Base-by-base conservation (phyloP, 1,284 basidiomycete species). In the Apiotrichum brassicae region DNA sequence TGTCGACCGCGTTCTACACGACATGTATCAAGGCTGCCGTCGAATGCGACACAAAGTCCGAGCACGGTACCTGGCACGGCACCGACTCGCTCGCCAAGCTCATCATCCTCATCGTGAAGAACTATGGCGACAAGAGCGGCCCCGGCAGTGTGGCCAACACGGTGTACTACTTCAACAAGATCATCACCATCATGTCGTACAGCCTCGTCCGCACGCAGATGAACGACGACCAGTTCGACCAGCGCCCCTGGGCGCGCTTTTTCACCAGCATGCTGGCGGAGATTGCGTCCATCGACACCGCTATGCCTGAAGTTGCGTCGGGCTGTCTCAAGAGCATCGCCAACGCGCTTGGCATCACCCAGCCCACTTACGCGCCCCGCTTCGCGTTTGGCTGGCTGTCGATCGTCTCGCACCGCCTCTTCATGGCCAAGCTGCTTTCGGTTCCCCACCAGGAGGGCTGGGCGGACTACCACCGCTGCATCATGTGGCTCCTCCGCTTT, bases 381-480 rank as follows among this genome's bases (percentile, higher is more conserved):
- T 98, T 98, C 72, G 87, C 94, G 2, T 98, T 97, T 75, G 94
- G 92, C 25, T 99, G 95, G 95, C 84, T 97, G 78, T 87, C 86
- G 60, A 78, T 98, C 45, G 85, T 98, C 61, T 97, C 94, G 38
- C 95, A 98, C 74, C 81, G 94, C 48, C 77, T 93, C 46, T 97
- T 98, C 79, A 93, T 98, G 89, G 92, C 95, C 14, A 95, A 97
- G 73, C 75, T 99, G 48, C 79, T 98, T 26, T 73, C 84, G 37
- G 59, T 58, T 6, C 53, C 56, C 19, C 63, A 65, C 45, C 68
- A 72, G 25, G 71, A 71, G 46, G 92, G 92, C 46, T 97, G 93
- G 91, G 80, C 86, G 34, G 86, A 92, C 35, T 98, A 95, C 81
- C 92, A 97, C 76, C 88, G 92, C 62, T 80, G 97, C 36, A 77